Base-by-base conservation (phyloP, 805 yeast genomes). In the Wickerhamiella azymoides region DNA sequence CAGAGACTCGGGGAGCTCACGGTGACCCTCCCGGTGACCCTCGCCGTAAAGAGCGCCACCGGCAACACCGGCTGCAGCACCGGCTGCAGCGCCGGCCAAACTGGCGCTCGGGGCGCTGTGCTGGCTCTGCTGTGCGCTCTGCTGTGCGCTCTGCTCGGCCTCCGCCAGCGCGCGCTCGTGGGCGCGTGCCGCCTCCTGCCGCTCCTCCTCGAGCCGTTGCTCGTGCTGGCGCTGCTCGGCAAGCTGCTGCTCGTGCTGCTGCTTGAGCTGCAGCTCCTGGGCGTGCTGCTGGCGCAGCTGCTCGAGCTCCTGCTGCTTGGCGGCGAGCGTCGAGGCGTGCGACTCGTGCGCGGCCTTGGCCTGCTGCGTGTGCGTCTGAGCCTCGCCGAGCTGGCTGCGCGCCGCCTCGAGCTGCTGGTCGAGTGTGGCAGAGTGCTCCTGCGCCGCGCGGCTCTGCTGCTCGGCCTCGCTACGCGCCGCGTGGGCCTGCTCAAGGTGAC, bases 11-110 rank as follows among this genome's bases (percentile, higher is more conserved):
- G n/a, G n/a, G n/a, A n/a, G n/a, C n/a, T n/a, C n/a, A n/a, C n/a
- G n/a, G n/a, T n/a, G n/a, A n/a, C n/a, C n/a, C 24, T 21, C 14
- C 2, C 24, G 24, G 6, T 21, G 6, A 7, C 7, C 24, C 24
- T 21, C 6, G 24, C 24, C 38, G 13, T n/a, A 11, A 9, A 55
- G 65, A 10, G 52, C 51, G 2, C 57, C 60, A 9, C 58, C 54
- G 7, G 57, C 56, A 1, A 57, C 52, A 40, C 52, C 49, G 32
- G 47, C 40, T n/a, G 49, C 49, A 40, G 45, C 45, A 16, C 47
- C 47, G 11, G 46, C 53, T 14, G 39, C 51, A 35, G 48, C 50
- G 11, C 47, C 53, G 13, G 52, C 51, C n/a, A 37, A n/a, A n/a
- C n/a, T n/a, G n/a, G n/a, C n/a, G n/a, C n/a, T n/a, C n/a, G n/a